Evolutionary conservation across 352 stramenopile species (phyloP).

Genomic region (Sclerospora graminicola): DNA sequence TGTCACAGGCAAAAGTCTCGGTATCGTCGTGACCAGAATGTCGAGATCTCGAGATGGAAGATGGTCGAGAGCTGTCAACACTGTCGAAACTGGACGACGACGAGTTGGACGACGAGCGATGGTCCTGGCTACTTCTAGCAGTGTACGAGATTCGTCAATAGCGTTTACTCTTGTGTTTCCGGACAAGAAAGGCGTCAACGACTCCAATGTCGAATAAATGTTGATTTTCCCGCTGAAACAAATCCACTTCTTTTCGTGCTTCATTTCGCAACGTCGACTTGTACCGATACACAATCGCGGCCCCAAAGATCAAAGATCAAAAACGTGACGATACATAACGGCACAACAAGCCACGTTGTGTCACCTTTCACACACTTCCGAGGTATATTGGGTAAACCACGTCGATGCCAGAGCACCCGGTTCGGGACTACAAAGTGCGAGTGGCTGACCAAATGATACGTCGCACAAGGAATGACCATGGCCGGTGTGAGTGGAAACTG

Average conservation of each 20-base stretch:
- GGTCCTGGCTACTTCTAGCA: not conserved
- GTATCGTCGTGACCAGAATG: not conserved
- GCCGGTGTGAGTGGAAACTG: constrained; percentile 38
- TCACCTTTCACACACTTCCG: constrained; percentile 40
- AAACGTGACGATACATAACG: constrained; percentile 41
- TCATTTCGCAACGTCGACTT: constrained; percentile 33
- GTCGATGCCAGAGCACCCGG: constrained; percentile 25
- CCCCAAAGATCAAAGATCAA: constrained; percentile 34
- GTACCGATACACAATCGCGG: constrained; percentile 37
- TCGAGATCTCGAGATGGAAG: constrained; percentile 4
- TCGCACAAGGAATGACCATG: constrained; percentile 51
- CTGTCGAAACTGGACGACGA: constrained; percentile 17
- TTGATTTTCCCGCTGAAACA: constrained; percentile 28
- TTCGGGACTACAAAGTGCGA: constrained; percentile 29
- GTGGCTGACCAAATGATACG: constrained; percentile 28
- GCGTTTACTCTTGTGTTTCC: constrained; percentile 11
- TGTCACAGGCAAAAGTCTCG: constrained; percentile 3
- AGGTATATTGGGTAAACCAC: constrained; percentile 49
- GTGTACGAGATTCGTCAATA: too few species aligned
- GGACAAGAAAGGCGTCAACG: constrained; percentile 37
- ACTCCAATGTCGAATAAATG: constrained; percentile 35
- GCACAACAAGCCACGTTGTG: constrained; percentile 49
- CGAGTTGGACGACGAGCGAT: constrained; percentile 2
- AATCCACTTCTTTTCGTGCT: constrained; percentile 18
- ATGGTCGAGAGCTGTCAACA: constrained; percentile 14